Evolutionary conservation across 2,329 filamentous ascomycete genomes (phyloP).

Genomic region (Nigrograna mackinnonii): DNA sequence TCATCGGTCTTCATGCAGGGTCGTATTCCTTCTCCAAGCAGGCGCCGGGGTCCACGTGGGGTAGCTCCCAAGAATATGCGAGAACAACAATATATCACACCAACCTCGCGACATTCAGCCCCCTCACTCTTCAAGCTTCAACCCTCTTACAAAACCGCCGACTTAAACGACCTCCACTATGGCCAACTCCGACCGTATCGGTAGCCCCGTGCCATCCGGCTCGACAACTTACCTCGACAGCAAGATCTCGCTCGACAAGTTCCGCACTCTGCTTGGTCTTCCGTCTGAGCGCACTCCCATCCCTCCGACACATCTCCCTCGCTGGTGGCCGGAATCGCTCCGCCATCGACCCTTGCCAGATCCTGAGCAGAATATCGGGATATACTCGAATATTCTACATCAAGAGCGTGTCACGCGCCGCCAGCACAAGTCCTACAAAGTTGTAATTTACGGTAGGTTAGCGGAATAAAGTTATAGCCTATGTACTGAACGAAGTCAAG

Average conservation of each 20-base stretch:
- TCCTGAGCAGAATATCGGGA: conserved; percentile 14
- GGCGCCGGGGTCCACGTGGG: too few relatives aligned
- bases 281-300: conserved; percentile 5
- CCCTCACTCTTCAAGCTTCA: too few relatives aligned
- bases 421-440: conserved; percentile 29
- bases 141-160: too few relatives aligned
- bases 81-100: too few relatives aligned
- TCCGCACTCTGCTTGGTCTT: conserved; percentile 18
- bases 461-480: too few relatives aligned
- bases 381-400: conserved; percentile 16
- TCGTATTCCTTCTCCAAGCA: too few relatives aligned
- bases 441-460: conserved; percentile 28
- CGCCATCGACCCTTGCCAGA: conserved; percentile 7
- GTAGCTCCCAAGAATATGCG: too few relatives aligned
- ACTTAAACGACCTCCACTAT: too few relatives aligned
- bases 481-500: too few relatives aligned
- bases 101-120: too few relatives aligned
- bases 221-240: conserved; percentile 12
- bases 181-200: conserved; percentile 1
- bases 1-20: too few relatives aligned
- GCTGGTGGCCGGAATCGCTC: conserved; percentile 12
- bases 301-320: conserved; percentile 8
- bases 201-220: conserved; percentile 1
- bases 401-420: conserved; percentile 10
- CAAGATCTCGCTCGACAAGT: conserved; percentile 15